Evolutionary conservation across 371 early-diverging fungal genomes (phyloP), one percentile per base, ranked within the genome.

Genomic region (Haplosporangium sp.): DNA sequence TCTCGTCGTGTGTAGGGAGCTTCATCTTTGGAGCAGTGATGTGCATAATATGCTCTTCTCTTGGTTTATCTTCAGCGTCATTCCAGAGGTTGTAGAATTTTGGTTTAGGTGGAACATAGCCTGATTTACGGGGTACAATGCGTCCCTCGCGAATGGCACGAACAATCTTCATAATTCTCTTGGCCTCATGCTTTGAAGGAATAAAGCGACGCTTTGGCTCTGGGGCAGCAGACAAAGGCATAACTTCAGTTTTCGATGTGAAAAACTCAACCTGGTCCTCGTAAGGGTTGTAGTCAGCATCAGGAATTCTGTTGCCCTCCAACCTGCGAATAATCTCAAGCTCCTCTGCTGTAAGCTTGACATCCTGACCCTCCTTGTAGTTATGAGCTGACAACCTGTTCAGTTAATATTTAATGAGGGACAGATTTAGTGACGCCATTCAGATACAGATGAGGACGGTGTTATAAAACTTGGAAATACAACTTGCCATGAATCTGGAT

Each of bases 201-300:
- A 97, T 83, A 72, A 98, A 99, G 56, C 98, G 88, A 15, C 96
- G 88, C 89, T 99, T 99, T n/a, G 98, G 96, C 76, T 96, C 96
- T 50, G 95, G 94, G 7, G 93, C 93, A 38, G 89, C 91, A 61
- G 88, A 89, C 39, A 98, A 74, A 15, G 99, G 98, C 87, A 88
- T 91, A 13, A 88, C 74, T 83, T 90, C 90, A 0, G 92, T 90
- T 82, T 95, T 89, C 62, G 93, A 90, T 8, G 96, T 94, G 85
- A 98, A 99, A 89, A 92, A 99, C 78, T 98, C 99, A 20, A 97
- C 93, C 1, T 94, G 93, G 44, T 84, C 86, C 77, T 94, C 94
- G 77, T 97, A 97, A 13, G 97, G 97, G 77, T 99, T 89, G 75
- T 91, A 95, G 13, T 86, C 88, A 3, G 91, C 88, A 67, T 96